phyloP scores from a whole-genome alignment of 768 basidiomycete genomes.

The Trichaptum fuscoviolaceum region DNA sequence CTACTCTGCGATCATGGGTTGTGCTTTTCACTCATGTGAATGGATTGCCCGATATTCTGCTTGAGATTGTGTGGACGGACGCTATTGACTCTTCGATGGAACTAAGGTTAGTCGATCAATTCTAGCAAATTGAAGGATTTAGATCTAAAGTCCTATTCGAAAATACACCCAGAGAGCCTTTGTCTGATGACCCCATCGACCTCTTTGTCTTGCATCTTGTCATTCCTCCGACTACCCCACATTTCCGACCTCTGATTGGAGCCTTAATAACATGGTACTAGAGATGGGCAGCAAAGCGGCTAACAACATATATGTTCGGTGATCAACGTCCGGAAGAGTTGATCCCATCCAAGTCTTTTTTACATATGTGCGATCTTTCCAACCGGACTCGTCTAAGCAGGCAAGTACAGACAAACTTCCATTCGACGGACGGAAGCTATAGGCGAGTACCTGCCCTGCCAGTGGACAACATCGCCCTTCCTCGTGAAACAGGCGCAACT shows the following conservation, averaged over 20 bases:
- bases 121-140: conserved; percentile 1
- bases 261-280: conserved; percentile 53
- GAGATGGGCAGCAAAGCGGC: conserved; percentile 55
- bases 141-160: conserved; percentile 4
- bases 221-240: conserved; percentile 76
- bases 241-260: conserved; percentile 64
- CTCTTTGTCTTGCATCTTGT: conserved; percentile 81
- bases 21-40: conserved; percentile 66
- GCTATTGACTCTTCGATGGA: conserved; percentile 83
- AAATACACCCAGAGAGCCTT: conserved; percentile 55
- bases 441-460: conserved; percentile 82
- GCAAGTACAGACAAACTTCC: conserved; percentile 27
- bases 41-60: conserved; percentile 67
- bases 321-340: conserved; percentile 62
- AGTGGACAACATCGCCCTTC: conserved; percentile 76
- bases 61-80: conserved; percentile 61
- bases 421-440: conserved; percentile 60
- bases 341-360: conserved; percentile 28
- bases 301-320: conserved; percentile 89
- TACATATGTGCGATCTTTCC: conserved; percentile 8
- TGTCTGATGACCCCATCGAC: conserved; percentile 86
- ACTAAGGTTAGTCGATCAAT: conserved; percentile 51
- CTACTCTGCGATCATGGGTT: conserved; percentile 55
- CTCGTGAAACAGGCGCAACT: conserved; percentile 74
- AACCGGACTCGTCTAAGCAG: conserved; percentile 27